phyloP scores from a whole-genome alignment of 2,329 filamentous ascomycete species.

The Trichoderma citrinoviride region DNA sequence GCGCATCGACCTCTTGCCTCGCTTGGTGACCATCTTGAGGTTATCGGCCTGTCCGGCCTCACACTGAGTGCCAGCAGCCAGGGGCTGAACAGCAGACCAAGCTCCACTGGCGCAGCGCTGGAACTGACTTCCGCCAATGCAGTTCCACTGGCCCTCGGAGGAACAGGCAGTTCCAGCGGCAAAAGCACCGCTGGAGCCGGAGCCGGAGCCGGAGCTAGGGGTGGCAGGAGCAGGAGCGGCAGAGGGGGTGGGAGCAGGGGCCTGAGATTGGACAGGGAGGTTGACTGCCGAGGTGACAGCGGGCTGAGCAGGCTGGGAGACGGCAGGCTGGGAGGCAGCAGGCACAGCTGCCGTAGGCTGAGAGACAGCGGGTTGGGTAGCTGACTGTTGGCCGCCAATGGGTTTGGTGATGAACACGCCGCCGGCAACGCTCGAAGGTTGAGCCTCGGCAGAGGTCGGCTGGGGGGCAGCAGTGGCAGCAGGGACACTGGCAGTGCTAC shows the following conservation, averaged over 20 bases:
- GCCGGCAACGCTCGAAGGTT: conserved; percentile 30
- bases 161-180: conserved; percentile 47
- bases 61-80: conserved; percentile 50
- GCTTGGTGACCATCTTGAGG: conserved; percentile 36
- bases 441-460: background rate
- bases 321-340: conserved; percentile 24
- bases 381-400: conserved; percentile 17
- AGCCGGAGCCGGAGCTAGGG: conserved; percentile 23
- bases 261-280: conserved; percentile 22
- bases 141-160: conserved; percentile 53
- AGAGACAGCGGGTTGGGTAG: conserved; percentile 25
- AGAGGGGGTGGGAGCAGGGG: conserved; percentile 23
- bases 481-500: conserved; percentile 24
- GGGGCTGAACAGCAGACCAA: conserved; percentile 45
- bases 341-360: conserved; percentile 10
- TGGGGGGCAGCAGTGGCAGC: conserved; percentile 2
- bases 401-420: conserved; percentile 42
- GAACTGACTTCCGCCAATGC: conserved; percentile 48
- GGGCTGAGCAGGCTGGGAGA: conserved; percentile 21
- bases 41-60: conserved; percentile 39
- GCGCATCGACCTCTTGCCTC: conserved; percentile 28
- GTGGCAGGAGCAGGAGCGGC: conserved; percentile 26
- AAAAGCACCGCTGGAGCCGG: conserved; percentile 30
- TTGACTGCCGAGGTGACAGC: conserved; percentile 16
- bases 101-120: conserved; percentile 54